These are phyloP conservation scores for Eutypella sp. DNA, from an alignment of 2,329 filamentous ascomycete species.

Conservation along the genomic window DNA sequence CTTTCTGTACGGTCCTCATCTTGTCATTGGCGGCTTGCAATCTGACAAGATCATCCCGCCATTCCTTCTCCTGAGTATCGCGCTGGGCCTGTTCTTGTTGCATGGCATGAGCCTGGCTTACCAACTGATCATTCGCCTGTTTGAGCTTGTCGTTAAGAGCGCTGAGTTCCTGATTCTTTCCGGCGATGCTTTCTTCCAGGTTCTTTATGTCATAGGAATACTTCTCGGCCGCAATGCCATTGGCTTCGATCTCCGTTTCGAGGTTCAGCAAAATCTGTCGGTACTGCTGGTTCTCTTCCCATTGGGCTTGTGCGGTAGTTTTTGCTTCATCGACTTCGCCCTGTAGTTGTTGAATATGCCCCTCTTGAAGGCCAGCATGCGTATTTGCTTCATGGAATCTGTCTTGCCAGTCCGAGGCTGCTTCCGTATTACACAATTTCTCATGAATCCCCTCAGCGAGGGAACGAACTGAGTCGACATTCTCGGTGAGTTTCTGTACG, in stretches of 20 bases:
- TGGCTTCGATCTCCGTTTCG: slow-evolving; percentile 5
- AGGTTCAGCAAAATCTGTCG: slow-evolving; percentile 5
- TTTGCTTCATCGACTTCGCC: slow-evolving; percentile 4
- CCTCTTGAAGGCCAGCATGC: slow-evolving; percentile 2
- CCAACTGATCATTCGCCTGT: slow-evolving; percentile 9
- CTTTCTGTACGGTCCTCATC: slow-evolving; percentile 20
- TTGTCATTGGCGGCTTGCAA: slow-evolving; percentile 13
- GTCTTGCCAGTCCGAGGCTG: slow-evolving; percentile 15
- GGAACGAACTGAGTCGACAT: slow-evolving; percentile 6
- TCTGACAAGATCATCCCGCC: slow-evolving; percentile 20
- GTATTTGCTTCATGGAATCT: slow-evolving; percentile 9
- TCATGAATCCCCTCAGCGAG: slow-evolving; percentile 8
- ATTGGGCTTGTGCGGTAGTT: slow-evolving; percentile 2
- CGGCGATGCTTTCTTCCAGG: slow-evolving; percentile 7
- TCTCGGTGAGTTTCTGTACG: slow-evolving; percentile 2
- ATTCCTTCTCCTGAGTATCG: slow-evolving; percentile 18
- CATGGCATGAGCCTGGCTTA: slow-evolving; percentile 7
- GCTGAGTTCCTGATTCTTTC: slow-evolving; percentile 10
- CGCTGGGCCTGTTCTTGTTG: slow-evolving; percentile 10
- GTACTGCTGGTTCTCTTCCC: neutral
- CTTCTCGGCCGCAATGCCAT: slow-evolving; percentile 3
- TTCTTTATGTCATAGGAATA: slow-evolving; percentile 9
- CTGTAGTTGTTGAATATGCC: slow-evolving; percentile 12
- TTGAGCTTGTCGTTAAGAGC: slow-evolving; percentile 9
- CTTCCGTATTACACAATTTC: neutral